These are phyloP conservation scores for Acephala macrosclerotiorum DNA, from an alignment of 2,329 filamentous ascomycete genomes.

Conservation along the genomic window DNA sequence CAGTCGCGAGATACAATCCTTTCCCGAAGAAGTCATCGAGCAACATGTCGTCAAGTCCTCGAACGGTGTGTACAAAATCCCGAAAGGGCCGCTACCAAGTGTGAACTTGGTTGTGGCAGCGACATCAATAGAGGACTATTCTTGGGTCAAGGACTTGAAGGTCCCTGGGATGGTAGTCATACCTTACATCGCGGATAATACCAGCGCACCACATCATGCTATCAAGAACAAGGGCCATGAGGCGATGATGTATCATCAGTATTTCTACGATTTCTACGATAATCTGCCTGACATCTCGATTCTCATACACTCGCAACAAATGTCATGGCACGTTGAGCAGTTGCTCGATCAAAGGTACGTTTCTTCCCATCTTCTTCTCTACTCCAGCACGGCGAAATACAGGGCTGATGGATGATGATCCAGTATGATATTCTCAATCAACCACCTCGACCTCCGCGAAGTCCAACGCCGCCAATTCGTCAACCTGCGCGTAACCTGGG, in stretches of 20 bases:
- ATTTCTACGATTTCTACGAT: constrained; percentile 68
- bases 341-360: constrained; percentile 33
- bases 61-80: constrained; percentile 27
- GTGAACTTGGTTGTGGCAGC: constrained; percentile 34
- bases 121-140: constrained; percentile 28
- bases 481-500: constrained; percentile 65
- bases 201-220: constrained; percentile 50
- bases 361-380: no score
- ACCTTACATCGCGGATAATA: constrained; percentile 38
- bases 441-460: constrained; percentile 35
- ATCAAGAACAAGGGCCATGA: constrained; percentile 53
- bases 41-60: constrained; percentile 29
- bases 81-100: constrained; percentile 24
- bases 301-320: constrained; percentile 53
- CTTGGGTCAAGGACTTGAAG: constrained; percentile 31
- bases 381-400: no score
- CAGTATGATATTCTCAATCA: constrained; percentile 35
- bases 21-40: constrained; percentile 22
- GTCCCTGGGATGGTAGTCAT: constrained; percentile 41
- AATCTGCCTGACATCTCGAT: constrained; percentile 47
- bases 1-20: constrained; percentile 12
- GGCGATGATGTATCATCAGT: constrained; percentile 51
- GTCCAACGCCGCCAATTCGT: constrained; percentile 63
- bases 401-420: background rate
- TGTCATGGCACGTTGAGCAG: constrained; percentile 43